Percentiles rank a stretch among this genome's conserved stretches.
Evolutionary conservation across 345 rosid species (phyloP).

Genomic region (Carallia pectinifolia): DNA sequence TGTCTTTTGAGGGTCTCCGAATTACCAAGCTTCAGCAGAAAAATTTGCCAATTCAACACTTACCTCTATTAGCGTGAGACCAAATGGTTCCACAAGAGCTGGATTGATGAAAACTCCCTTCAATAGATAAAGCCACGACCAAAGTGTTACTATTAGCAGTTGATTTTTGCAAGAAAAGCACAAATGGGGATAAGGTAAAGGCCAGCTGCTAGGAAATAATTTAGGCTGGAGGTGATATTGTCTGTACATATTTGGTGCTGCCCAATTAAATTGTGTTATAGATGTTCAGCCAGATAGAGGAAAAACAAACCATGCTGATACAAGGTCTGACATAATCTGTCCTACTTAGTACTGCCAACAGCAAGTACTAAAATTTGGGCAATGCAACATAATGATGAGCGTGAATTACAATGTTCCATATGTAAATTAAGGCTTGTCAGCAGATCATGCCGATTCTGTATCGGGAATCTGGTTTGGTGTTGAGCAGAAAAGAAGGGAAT

Average conservation of each 20-base stretch:
- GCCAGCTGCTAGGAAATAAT: background rate
- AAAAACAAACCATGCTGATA: background rate
- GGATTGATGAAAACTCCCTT: slow-evolving; percentile 77
- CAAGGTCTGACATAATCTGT: no score
- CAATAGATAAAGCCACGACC: slow-evolving; percentile 31
- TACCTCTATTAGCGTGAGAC: slow-evolving; percentile 72
- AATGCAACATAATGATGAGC: no score
- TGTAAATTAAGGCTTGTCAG: no score
- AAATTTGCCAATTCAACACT: background rate
- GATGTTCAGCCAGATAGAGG: background rate
- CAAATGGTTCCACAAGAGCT: slow-evolving; percentile 72
- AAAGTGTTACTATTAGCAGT: slow-evolving; percentile 26
- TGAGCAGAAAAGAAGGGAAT: no score
- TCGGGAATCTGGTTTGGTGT: no score
- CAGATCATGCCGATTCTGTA: no score
- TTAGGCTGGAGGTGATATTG: background rate
- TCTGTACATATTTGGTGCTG: background rate
- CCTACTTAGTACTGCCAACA: no score
- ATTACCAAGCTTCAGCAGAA: background rate
- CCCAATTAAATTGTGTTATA: background rate
- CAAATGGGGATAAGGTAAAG: slow-evolving; percentile 6
- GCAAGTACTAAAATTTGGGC: no score
- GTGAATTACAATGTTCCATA: no score
- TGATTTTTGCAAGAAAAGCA: slow-evolving; percentile 15
- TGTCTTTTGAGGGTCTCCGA: background rate